Evolutionary conservation across 1,139 yeast species (phyloP), one percentile per base, ranked within the genome.

Genomic region (Blastobotrys proliferans): DNA sequence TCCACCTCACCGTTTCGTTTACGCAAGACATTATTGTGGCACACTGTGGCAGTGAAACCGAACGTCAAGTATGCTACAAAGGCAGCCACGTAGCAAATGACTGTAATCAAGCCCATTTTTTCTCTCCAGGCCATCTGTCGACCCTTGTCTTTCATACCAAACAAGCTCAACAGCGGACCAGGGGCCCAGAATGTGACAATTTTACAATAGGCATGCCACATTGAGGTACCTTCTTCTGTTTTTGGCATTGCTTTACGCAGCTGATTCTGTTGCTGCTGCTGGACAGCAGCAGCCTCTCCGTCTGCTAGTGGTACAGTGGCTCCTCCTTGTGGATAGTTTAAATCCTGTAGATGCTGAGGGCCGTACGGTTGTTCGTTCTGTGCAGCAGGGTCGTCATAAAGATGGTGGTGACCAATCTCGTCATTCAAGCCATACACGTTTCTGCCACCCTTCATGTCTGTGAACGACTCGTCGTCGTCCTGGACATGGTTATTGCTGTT

Each of bases 81-180:
- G 0, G 87, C 78, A 40, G 94, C 97, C 45, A 84, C 67, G 54
- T 76, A 77, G 24, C 83, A 54, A 56, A 92, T 87, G 49, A 88
- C 73, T 2, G 94, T 74, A 43, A 92, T 72, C 43, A 92, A 72
- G 1, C 86, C 97, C 35, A 90, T 83, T 61, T 92, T 92, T 62
- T 92, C 98, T 61, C 97, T 76, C 98, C 98, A 92, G 0, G 97
- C 97, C 70, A 80, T 78, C 62, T 87, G 97, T 51, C 95, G 77
- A 40, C 81, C 88, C 54, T 79, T 78, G 22, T 85, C 81, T 32
- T 75, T 75, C 74, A 90, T 75, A 3, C 97, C 97, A 64, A 79
- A 84, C 43, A 83, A 63, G 40, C 71, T 70, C 57, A 92, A 67
- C 26, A 90, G 51, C 0, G 90, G 82, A 2, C 83, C 75, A 1